phyloP scores from a whole-genome alignment of 1,284 basidiomycete genomes.

The Pseudomicrostroma phylloplanum region DNA sequence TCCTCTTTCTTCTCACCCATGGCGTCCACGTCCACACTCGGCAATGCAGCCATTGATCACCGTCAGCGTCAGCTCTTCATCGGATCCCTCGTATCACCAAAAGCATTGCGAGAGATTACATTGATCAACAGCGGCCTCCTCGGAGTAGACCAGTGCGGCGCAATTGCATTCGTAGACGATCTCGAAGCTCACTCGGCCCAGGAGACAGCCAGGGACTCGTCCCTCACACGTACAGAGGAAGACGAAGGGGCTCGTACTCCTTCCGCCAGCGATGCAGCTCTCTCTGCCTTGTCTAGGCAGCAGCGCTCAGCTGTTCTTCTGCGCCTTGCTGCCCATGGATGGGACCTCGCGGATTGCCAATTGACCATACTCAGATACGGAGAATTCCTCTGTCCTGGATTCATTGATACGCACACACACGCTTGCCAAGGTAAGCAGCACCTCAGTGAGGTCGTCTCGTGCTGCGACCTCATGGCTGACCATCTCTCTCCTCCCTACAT shows the following conservation, averaged over 20 bases:
- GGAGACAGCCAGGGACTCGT: conserved; percentile 6
- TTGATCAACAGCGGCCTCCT: conserved; percentile 34
- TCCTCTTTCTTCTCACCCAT: neutral
- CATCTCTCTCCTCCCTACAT: conserved; percentile 49
- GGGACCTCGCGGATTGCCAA: conserved; percentile 49
- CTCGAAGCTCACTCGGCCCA: conserved; percentile 22
- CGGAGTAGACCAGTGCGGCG: conserved; percentile 37
- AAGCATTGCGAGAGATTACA: conserved; percentile 24
- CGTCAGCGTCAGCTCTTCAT: conserved; percentile 29
- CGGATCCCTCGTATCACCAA: conserved; percentile 36
- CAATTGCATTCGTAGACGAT: conserved; percentile 42
- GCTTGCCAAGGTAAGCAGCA: conserved; percentile 25
- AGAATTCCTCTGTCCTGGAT: conserved; percentile 78
- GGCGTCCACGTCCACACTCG: neutral
- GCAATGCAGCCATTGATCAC: neutral
- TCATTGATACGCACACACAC: conserved; percentile 77
- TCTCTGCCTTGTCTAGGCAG: conserved; percentile 1
- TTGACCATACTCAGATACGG: conserved; percentile 59
- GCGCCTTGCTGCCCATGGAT: conserved; percentile 3
- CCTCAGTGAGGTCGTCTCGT: neutral
- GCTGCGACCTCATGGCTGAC: conserved; percentile 70
- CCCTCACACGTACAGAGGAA: conserved; percentile 8
- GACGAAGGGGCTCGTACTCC: conserved; percentile 25
- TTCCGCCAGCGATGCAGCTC: conserved; percentile 24
- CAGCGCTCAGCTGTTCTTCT: neutral